These are phyloP conservation scores for Pseudocercospora pini-densiflorae DNA, from an alignment of 2,329 filamentous ascomycete genomes.

Conservation along the genomic window DNA sequence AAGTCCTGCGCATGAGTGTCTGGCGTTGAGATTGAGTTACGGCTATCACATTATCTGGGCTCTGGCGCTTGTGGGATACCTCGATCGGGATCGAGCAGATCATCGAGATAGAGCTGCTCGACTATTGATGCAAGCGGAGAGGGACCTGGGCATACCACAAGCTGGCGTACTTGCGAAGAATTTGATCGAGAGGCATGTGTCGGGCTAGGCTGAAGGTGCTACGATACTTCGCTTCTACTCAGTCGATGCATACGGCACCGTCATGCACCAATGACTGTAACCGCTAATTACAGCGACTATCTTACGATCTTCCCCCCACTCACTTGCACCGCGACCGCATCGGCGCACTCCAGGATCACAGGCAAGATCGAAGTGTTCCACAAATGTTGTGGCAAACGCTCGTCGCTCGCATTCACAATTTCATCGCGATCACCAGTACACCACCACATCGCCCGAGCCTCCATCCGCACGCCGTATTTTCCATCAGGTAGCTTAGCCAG, in stretches of 20 bases:
- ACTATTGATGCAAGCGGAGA: neutral
- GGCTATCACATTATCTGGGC: neutral
- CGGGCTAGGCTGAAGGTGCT: no score
- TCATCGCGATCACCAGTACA: constrained; percentile 5
- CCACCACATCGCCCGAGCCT: constrained; percentile 16
- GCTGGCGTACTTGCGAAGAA: neutral
- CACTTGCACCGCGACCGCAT: neutral
- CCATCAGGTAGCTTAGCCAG: constrained; percentile 7
- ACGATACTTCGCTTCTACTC: no score
- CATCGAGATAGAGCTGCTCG: neutral
- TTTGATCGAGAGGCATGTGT: neutral
- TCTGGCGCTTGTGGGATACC: neutral
- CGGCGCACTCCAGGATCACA: neutral
- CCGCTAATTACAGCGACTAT: neutral
- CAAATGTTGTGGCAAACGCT: neutral
- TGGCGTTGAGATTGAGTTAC: neutral
- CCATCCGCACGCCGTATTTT: constrained; percentile 6
- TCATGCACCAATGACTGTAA: neutral
- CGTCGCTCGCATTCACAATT: neutral
- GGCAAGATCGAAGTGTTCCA: neutral
- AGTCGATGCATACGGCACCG: no score
- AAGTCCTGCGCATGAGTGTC: neutral
- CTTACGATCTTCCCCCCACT: neutral
- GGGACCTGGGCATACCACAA: neutral
- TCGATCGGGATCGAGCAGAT: neutral